Conservation (phyloP, 2,329 filamentous ascomycete genomes). For the Xylariaceae sp. region DNA sequence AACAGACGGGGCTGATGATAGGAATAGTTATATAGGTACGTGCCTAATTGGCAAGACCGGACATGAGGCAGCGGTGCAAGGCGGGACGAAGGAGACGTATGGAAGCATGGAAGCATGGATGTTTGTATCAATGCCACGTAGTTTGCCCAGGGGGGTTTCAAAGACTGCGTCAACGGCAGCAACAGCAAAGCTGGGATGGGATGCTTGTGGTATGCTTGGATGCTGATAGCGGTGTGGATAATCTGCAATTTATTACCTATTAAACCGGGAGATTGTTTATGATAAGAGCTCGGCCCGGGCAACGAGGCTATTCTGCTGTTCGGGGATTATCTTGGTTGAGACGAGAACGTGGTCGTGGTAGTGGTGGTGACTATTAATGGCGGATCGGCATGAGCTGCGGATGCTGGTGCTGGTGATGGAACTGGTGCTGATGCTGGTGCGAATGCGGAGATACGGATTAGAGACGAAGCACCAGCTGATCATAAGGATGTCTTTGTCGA, state of each 20-base stretch:
- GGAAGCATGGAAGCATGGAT: conserved; percentile 15
- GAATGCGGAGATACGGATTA: conserved; percentile 4
- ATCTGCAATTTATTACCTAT: background rate
- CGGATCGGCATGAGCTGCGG: conserved; percentile 11
- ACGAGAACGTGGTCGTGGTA: conserved; percentile 3
- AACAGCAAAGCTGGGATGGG: background rate
- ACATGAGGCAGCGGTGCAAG: conserved; percentile 16
- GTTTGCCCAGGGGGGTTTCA: conserved; percentile 7
- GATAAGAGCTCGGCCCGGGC: background rate
- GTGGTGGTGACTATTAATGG: conserved; percentile 3
- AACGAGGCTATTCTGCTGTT: background rate
- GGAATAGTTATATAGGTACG: conserved; percentile 1
- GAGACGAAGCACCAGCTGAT: background rate
- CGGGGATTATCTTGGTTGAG: background rate
- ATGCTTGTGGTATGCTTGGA: too few species aligned
- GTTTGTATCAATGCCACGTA: conserved; percentile 18
- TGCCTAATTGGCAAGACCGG: background rate
- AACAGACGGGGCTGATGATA: conserved; percentile 11
- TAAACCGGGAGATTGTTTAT: background rate
- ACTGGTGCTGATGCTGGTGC: too few species aligned
- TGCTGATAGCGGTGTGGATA: background rate
- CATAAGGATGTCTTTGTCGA: background rate
- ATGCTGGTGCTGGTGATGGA: too few species aligned
- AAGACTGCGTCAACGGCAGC: background rate
- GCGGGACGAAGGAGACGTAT: conserved; percentile 3